Conservation (phyloP, 805 yeast genomes). For the Kluyveromyces aestuarii region DNA sequence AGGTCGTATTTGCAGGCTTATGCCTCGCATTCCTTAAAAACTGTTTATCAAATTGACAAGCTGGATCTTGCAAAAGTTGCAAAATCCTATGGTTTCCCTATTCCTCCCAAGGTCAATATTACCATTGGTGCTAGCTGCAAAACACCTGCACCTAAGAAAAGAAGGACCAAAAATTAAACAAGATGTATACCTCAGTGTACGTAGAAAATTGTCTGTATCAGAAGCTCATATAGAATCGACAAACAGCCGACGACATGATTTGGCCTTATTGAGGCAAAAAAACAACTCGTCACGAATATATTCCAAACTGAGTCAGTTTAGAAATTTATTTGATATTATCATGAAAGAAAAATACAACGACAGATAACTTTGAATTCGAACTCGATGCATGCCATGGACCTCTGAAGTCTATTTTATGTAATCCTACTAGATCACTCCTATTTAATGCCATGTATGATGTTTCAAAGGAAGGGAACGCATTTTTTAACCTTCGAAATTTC, state of each 20-base stretch:
- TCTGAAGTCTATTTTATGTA: no score
- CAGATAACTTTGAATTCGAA: no score
- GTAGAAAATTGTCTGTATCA: background rate
- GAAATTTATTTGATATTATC: no score
- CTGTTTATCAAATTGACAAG: slow-evolving; percentile 94
- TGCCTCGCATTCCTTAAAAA: slow-evolving; percentile 91
- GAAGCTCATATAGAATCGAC: background rate
- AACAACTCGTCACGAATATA: no score
- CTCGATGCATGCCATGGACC: no score
- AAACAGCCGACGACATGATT: background rate
- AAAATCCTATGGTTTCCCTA: slow-evolving; percentile 85
- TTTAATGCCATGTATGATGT: no score
- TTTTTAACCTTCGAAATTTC: no score
- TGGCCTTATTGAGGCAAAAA: no score
- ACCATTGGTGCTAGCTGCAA: slow-evolving; percentile 90
- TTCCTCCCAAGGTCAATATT: slow-evolving; percentile 95
- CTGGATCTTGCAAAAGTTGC: slow-evolving; percentile 92
- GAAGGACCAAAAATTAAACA: slow-evolving; percentile 11
- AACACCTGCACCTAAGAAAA: slow-evolving; percentile 29
- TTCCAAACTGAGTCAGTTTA: no score
- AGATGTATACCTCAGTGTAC: background rate
- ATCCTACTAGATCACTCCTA: no score
- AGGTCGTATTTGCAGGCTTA: slow-evolving; percentile 95
- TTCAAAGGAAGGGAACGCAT: no score
- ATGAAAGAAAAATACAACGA: no score